Percentiles rank a stretch among this genome's conserved stretches.
These are phyloP conservation scores for Ilex asprella DNA, from an alignment of 257 asterid species.

Conservation along the genomic window DNA sequence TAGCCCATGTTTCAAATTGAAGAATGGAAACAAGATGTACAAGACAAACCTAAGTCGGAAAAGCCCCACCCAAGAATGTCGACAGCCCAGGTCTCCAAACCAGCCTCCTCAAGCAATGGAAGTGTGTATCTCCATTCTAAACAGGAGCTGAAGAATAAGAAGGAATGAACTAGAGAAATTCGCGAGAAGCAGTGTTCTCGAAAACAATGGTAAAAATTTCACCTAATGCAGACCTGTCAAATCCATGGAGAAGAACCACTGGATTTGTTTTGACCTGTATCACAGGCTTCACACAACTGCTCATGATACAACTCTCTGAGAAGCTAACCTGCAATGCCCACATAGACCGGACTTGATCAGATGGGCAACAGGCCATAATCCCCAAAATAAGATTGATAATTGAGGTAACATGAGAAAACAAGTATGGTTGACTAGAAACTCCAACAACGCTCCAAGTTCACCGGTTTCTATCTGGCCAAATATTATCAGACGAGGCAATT, in stretches of 20 bases:
- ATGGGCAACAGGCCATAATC: no score
- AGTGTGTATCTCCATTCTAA: conserved; percentile 86
- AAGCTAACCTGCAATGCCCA: conserved; percentile 44
- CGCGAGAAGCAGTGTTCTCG: conserved; percentile 13
- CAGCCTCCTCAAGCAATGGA: conserved; percentile 89
- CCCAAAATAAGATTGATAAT: no score
- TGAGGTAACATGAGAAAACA: no score
- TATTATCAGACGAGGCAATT: no score
- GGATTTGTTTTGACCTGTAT: conserved; percentile 36
- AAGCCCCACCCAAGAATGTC: conserved; percentile 98
- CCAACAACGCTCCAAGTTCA: no score
- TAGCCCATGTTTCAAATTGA: not conserved
- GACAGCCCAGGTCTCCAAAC: conserved; percentile 77
- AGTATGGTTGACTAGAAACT: no score
- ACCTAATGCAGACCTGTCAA: conserved; percentile 62
- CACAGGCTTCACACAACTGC: conserved; percentile 79
- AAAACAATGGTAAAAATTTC: conserved; percentile 10
- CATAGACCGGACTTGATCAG: not conserved
- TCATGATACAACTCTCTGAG: conserved; percentile 46
- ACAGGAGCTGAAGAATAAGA: conserved; percentile 78
- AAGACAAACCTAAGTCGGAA: conserved; percentile 65
- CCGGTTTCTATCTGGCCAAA: no score
- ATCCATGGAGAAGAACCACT: conserved; percentile 88
- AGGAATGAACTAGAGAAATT: conserved; percentile 33
- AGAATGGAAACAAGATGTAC: conserved; percentile 9